phyloP scores from a whole-genome alignment of 352 stramenopile species.

The Phytophthora foliorum region DNA sequence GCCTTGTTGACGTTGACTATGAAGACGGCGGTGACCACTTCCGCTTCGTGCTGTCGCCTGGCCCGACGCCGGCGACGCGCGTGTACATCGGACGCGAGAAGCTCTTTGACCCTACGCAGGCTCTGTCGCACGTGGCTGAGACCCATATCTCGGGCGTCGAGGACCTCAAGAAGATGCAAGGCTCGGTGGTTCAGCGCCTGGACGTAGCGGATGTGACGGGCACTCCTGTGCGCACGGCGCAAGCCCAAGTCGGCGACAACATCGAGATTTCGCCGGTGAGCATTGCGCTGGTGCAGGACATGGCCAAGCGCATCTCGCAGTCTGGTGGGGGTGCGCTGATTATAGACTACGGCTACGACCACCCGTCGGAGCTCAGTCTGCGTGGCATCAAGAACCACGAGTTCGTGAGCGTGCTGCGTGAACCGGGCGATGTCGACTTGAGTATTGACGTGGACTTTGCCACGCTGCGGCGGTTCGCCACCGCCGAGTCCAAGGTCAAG shows the following conservation, averaged over 20 bases:
- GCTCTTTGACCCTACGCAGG: slow-evolving; percentile 68
- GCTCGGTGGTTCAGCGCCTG: slow-evolving; percentile 46
- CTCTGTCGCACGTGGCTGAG: slow-evolving; percentile 38
- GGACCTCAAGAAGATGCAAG: slow-evolving; percentile 39
- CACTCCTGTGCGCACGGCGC: slow-evolving; percentile 55
- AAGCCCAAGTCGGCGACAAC: slow-evolving; percentile 83
- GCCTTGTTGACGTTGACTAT: slow-evolving; percentile 93
- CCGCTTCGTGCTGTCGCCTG: slow-evolving; percentile 94
- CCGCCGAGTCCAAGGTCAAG: slow-evolving; percentile 59
- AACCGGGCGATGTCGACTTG: slow-evolving; percentile 94
- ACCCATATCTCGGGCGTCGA: slow-evolving; percentile 38
- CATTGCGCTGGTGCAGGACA: slow-evolving; percentile 93
- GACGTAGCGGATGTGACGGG: slow-evolving; percentile 55
- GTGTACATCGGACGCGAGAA: slow-evolving; percentile 90
- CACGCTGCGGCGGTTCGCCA: slow-evolving; percentile 78
- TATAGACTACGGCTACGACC: slow-evolving; percentile 96
- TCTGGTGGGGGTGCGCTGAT: slow-evolving; percentile 91
- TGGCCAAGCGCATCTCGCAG: slow-evolving; percentile 89
- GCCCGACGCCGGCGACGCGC: slow-evolving; percentile 91
- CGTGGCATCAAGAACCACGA: slow-evolving; percentile 95
- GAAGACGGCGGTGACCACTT: slow-evolving; percentile 89
- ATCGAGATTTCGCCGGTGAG: slow-evolving; percentile 96
- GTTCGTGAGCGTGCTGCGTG: slow-evolving; percentile 94
- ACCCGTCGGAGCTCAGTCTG: slow-evolving; percentile 90
- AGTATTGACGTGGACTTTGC: slow-evolving; percentile 93